Base-by-base conservation (phyloP, 2,329 filamentous ascomycete genomes). In the Drechmeria coniospora region DNA sequence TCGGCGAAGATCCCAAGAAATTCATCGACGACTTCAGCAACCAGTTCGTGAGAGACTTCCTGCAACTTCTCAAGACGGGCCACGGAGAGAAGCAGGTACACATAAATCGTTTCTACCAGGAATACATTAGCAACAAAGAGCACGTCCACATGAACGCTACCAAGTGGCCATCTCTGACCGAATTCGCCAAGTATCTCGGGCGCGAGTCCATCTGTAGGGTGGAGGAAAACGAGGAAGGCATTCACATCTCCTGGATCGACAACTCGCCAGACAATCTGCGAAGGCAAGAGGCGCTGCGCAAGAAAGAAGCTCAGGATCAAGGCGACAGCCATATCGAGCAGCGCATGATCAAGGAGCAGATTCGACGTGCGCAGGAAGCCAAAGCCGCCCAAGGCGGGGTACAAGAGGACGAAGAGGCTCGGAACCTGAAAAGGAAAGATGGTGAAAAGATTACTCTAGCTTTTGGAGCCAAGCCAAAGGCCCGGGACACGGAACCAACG, bases 141-240 rank as follows among this genome's bases (percentile, higher is more conserved):
- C 87, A 95, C 48, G 61, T 90, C 7, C 90, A 95, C 49, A 84
- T 95, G 79, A 94, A 94, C 52, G 65, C 83, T 6, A 95, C 90
- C 0, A 77, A 78, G 44, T 95, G 84, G 84, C 70, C 76, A 4
- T 81, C 72, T 29, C 56, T 98, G 41, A 87, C 84, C 3, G 84
- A 95, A 42, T 92, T 93, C 47, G 82, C 80, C 10, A 92, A 93
- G 46, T 61, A 81, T 44, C 57, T 98, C 1, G 86, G 87, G 0
- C 61, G 79, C 14, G 84, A 95, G 50, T 81, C 87, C 0, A 74
- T 94, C 25, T 92, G 82, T 43, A 65, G 81, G 17, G 86, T 95
- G 0, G 84, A 95, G 51, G 87, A 95, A 50, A 82, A 75, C 22
- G 72, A 73, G 5, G 87, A 93, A 50, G 90, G 82, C 0, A 43